These are phyloP conservation scores for Penicillium sp. DNA, from an alignment of 2,329 filamentous ascomycete species.

Conservation along the genomic window DNA sequence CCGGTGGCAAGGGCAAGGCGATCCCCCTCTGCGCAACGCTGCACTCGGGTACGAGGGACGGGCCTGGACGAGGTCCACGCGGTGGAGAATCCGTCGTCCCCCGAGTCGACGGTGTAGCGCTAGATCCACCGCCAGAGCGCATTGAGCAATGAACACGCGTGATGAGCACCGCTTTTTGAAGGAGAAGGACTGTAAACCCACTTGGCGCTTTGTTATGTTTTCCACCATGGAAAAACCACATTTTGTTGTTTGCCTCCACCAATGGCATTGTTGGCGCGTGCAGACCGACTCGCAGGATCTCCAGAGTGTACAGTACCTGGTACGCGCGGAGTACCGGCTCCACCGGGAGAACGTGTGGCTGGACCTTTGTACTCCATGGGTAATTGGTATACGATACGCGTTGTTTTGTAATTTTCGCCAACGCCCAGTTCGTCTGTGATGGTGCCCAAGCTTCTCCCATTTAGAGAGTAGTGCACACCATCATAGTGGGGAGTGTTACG, in stretches of 20 bases:
- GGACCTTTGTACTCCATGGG: background rate
- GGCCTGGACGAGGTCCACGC: constrained; percentile 22
- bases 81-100: constrained; percentile 25
- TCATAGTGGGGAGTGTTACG: background rate
- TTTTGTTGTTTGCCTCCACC: background rate
- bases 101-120: constrained; percentile 15
- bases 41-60: constrained; percentile 18
- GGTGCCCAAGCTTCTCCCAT: constrained; percentile 14
- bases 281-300: background rate
- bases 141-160: constrained; percentile 8
- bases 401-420: background rate
- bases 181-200: background rate
- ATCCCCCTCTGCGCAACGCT: constrained; percentile 7
- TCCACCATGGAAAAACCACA: background rate
- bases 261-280: constrained; percentile 18
- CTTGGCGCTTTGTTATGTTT: background rate
- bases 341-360: background rate
- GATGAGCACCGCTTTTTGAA: background rate
- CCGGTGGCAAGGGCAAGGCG: constrained; percentile 11
- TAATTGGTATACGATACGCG: background rate
- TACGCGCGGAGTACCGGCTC: constrained; percentile 3
- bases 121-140: background rate
- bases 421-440: constrained; percentile 8
- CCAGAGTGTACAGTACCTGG: background rate
- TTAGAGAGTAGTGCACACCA: background rate